Evolutionary conservation across 2,329 filamentous ascomycete genomes (phyloP), one percentile per base, ranked within the genome.

Genomic region (Aureobasidium sp.): DNA sequence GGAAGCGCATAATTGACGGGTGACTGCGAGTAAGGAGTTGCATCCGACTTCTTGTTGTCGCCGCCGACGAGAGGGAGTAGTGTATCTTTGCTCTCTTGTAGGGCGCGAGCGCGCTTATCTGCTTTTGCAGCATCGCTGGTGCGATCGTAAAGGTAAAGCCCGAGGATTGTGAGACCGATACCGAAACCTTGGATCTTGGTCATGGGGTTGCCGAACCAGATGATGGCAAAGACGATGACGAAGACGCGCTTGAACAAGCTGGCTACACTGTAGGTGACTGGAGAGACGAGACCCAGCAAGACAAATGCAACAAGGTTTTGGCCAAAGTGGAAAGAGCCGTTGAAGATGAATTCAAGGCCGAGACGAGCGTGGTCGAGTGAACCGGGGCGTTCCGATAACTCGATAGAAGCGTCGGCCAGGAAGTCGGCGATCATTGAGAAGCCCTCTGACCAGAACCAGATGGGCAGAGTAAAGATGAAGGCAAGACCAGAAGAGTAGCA

Each of bases 401-500:
- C 85, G 59, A 97, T 81, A 1, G 86, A 82, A n/a, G 91, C 91
- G 69, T 96, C 90, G 57, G 86, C 81, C 37, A 93, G 79, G 67
- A 97, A 86, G 71, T 96, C 91, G 49, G 82, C 78, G 2, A 96
- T 75, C 29, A 99, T 81, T 2, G 79, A 80, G 65, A 93, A 84
- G 3, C 93, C 94, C 75, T 99, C 94, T 37, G 85, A 87, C 83
- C 91, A 92, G 65, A 97, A 83, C 94, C 94, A 99, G 59, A 97
- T 89, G 1, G 94, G 94, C 13, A 87, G 75, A 0, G 92, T 97
- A 59, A 97, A 81, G 61, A 96, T 69, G 68, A 99, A 96, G 0
- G 94, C 94, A 67, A 97, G 81, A 21, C 90, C 91, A 0, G 92
- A 96, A n/a, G 92, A 97, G 73, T 99, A 99, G 78, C 90, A 97